Conservation (phyloP, 73 alveolate genomes). For the Paramecium sonneborni region DNA sequence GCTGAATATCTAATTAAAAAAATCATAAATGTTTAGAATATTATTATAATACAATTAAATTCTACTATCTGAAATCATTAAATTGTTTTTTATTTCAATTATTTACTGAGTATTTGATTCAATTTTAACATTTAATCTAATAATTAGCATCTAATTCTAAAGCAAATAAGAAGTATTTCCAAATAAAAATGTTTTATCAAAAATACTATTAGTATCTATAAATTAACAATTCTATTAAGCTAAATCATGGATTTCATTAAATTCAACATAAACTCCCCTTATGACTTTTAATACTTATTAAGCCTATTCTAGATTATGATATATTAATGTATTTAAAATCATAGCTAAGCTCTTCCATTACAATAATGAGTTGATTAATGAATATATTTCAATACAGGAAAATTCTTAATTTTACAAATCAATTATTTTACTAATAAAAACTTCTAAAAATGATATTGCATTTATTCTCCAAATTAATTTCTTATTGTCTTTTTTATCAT, state of each 20-base stretch:
- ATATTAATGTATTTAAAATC: neutral
- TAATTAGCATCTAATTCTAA: neutral
- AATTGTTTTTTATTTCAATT: neutral
- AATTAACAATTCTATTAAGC: neutral
- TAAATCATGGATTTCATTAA: slow-evolving; percentile 15
- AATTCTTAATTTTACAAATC: neutral
- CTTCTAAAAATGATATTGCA: slow-evolving; percentile 9
- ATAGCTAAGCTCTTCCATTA: neutral
- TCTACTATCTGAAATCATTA: neutral
- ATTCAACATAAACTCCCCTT: slow-evolving; percentile 46
- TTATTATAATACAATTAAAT: neutral
- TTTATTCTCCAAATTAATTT: slow-evolving; percentile 26
- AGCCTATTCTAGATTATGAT: slow-evolving; percentile 17
- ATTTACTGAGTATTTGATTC: neutral
- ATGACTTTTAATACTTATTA: slow-evolving; percentile 37
- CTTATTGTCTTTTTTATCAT: neutral
- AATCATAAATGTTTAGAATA: neutral
- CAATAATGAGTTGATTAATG: neutral
- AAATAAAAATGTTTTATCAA: neutral
- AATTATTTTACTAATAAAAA: slow-evolving; percentile 7
- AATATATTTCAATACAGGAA: neutral
- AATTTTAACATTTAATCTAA: slow-evolving; percentile 2
- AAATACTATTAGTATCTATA: neutral
- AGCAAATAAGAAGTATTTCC: slow-evolving; percentile 4
- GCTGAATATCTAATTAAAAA: slow-evolving; percentile 1